Evolutionary conservation across 352 stramenopile genomes (phyloP).

Genomic region (Phytophthora chlamydospora): DNA sequence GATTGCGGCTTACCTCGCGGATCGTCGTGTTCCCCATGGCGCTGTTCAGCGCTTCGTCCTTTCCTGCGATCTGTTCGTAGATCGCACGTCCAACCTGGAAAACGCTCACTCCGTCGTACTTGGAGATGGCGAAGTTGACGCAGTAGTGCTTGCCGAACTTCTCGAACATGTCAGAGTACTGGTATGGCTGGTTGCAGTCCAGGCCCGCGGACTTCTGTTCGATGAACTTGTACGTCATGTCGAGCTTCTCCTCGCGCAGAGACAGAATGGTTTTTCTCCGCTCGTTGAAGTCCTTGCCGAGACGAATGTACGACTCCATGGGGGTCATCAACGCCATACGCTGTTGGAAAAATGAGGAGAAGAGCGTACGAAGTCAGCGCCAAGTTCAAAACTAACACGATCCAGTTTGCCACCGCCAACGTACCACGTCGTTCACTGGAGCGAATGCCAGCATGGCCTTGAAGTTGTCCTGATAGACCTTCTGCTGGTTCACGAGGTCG

Average conservation of each 20-base stretch:
- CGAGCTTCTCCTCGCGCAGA: slow-evolving; percentile 76
- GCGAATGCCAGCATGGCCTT: slow-evolving; percentile 80
- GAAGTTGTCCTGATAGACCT: slow-evolving; percentile 79
- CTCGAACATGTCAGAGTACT: slow-evolving; percentile 82
- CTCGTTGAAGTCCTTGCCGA: slow-evolving; percentile 67
- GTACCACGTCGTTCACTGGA: slow-evolving; percentile 74
- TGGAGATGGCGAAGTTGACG: slow-evolving; percentile 76
- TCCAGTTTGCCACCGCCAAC: not conserved
- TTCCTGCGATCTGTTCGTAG: slow-evolving; percentile 75
- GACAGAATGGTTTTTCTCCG: slow-evolving; percentile 61
- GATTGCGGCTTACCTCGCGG: slow-evolving; percentile 38
- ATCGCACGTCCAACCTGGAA: slow-evolving; percentile 69
- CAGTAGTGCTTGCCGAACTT: slow-evolving; percentile 85
- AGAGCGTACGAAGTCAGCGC: not conserved
- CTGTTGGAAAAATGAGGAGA: slow-evolving; percentile 21
- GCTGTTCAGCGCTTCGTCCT: slow-evolving; percentile 59
- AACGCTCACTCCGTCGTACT: slow-evolving; percentile 71
- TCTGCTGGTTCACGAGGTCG: slow-evolving; percentile 67
- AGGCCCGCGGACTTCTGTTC: slow-evolving; percentile 69
- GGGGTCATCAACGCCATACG: slow-evolving; percentile 81
- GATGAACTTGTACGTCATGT: slow-evolving; percentile 84
- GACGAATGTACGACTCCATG: slow-evolving; percentile 78
- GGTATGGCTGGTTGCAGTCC: slow-evolving; percentile 63
- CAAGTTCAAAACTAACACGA: too few species aligned
- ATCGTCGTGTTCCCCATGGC: slow-evolving; percentile 70